A percentile compares a stretch with the other conserved stretches of the same genome.
Conservation (phyloP, 1,139 yeast genomes). For the Hansenula lynferdii region DNA sequence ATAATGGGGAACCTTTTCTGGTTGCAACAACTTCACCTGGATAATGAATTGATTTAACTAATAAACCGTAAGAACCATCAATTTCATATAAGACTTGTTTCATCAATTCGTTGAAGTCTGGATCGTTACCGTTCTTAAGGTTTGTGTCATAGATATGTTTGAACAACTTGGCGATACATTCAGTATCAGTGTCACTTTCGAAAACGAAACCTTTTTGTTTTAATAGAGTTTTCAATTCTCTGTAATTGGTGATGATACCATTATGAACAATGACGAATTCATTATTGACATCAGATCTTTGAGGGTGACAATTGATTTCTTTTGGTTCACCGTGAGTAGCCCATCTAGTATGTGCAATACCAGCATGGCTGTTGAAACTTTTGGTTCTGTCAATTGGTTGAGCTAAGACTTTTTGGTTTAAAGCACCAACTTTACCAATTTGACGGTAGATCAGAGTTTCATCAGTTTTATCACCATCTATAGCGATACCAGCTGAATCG, state of each 20-base stretch:
- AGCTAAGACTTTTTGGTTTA: slow-evolving; percentile 60
- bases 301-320: slow-evolving; percentile 90
- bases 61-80: slow-evolving; percentile 96
- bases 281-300: slow-evolving; percentile 74
- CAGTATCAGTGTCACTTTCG: slow-evolving; percentile 96
- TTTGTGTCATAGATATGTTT: slow-evolving; percentile 87
- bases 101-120: slow-evolving; percentile 89
- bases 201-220: slow-evolving; percentile 74
- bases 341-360: slow-evolving; percentile 99
- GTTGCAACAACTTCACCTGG: slow-evolving; percentile 97
- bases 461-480: slow-evolving; percentile 76
- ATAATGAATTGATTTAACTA: slow-evolving; percentile 86
- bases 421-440: slow-evolving; percentile 86
- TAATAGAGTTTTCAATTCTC: slow-evolving; percentile 82
- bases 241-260: slow-evolving; percentile 95
- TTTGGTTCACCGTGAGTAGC: slow-evolving; percentile 98
- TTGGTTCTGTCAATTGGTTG: slow-evolving; percentile 53
- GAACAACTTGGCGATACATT: slow-evolving; percentile 93
- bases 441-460: slow-evolving; percentile 71
- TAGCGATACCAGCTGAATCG: slow-evolving; percentile 94
- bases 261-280: slow-evolving; percentile 95
- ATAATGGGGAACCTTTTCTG: slow-evolving; percentile 95
- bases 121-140: slow-evolving; percentile 55
- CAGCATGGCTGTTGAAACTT: slow-evolving; percentile 80
- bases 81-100: slow-evolving; percentile 89